A percentile compares a stretch with the other conserved stretches of the same genome.
Conservation (phyloP, 176 grass and related monocot species). For the Pharus latifolius region DNA sequence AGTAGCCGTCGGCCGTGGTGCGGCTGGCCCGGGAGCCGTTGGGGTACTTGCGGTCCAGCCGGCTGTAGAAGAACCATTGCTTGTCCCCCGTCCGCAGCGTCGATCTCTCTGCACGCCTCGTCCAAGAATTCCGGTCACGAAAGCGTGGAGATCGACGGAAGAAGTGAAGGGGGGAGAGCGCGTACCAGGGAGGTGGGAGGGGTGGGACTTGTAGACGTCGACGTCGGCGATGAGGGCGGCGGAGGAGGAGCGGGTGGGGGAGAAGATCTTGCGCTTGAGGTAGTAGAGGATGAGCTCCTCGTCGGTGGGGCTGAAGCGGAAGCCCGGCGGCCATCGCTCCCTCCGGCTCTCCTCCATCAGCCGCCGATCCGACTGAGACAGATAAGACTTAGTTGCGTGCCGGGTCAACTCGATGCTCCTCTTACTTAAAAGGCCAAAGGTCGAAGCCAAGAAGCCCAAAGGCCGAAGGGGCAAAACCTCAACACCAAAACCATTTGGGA, state of each 20-base stretch:
- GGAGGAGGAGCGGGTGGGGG: constrained; percentile 28
- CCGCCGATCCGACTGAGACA: no score
- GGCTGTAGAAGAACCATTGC: constrained; percentile 96
- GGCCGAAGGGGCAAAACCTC: neutral
- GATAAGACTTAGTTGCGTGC: no score
- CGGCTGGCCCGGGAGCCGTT: constrained; percentile 78
- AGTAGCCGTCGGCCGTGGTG: constrained; percentile 62
- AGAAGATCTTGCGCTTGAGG: constrained; percentile 83
- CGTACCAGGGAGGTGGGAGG: constrained; percentile 88
- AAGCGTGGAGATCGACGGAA: neutral
- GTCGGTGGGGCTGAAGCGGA: constrained; percentile 96
- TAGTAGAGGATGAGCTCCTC: constrained; percentile 96
- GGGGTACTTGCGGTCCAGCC: constrained; percentile 82
- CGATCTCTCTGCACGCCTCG: constrained; percentile 66
- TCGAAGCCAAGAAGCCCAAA: neutral
- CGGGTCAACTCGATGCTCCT: constrained; percentile 21
- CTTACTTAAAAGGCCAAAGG: neutral
- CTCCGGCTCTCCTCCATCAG: neutral
- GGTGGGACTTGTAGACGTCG: constrained; percentile 90
- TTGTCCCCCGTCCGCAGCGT: constrained; percentile 72
- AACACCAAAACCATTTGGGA: neutral
- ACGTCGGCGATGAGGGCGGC: constrained; percentile 61
- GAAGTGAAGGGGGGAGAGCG: neutral
- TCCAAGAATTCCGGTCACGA: neutral
- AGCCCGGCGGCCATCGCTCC: constrained; percentile 63